Conservation (phyloP, 768 basidiomycete species). For the Lactarius akahatsu region DNA sequence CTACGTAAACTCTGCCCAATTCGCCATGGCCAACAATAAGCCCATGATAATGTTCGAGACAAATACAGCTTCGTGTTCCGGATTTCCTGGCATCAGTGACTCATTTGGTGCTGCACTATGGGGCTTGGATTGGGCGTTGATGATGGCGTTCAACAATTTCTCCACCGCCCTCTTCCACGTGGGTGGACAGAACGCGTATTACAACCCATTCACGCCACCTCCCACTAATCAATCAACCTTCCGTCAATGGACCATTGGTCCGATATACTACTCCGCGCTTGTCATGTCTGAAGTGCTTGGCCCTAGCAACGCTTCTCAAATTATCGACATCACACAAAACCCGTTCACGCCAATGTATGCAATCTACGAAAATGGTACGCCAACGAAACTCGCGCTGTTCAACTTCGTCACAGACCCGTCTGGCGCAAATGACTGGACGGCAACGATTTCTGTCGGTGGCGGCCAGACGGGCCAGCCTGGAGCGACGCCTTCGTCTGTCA, state of each 20-base stretch:
- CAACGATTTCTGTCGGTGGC: constrained; percentile 49
- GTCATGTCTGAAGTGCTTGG: constrained; percentile 71
- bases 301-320: constrained; percentile 58
- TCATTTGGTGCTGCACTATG: constrained; percentile 54
- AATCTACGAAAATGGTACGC: constrained; percentile 68
- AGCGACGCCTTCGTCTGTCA: constrained; percentile 46
- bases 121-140: constrained; percentile 53
- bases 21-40: constrained; percentile 40
- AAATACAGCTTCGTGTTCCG: constrained; percentile 53
- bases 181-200: constrained; percentile 62
- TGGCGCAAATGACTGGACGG: constrained; percentile 54
- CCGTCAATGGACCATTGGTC: constrained; percentile 72
- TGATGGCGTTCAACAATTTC: constrained; percentile 51
- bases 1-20: constrained; percentile 51
- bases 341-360: constrained; percentile 61
- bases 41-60: constrained; percentile 59
- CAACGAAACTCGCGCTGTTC: constrained; percentile 63
- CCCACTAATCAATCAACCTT: constrained; percentile 55
- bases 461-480: constrained; percentile 41
- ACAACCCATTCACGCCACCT: constrained; percentile 54
- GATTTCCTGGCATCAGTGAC: constrained; percentile 55
- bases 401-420: constrained; percentile 67
- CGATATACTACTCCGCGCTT: constrained; percentile 71
- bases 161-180: constrained; percentile 48
- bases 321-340: constrained; percentile 64